phyloP scores from a whole-genome alignment of 192 early-diverging fungal genomes.

The Coemansia guatemalensis region DNA sequence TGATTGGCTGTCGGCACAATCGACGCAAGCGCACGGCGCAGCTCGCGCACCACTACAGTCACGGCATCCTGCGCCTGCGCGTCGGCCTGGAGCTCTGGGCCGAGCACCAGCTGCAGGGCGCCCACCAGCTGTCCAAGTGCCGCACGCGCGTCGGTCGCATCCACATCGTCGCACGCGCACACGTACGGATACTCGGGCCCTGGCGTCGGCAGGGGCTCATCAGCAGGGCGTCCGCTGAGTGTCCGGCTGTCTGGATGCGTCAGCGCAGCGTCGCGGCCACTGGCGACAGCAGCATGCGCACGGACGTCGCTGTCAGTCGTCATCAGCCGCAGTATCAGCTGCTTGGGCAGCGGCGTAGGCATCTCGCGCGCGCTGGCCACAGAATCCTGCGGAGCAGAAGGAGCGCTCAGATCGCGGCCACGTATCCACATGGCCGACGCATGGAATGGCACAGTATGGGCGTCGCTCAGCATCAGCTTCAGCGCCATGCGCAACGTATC shows the following conservation, averaged over 20 bases:
- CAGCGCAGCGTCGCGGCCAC: constrained; percentile 59
- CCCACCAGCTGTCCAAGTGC: constrained; percentile 84
- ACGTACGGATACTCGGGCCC: constrained; percentile 26
- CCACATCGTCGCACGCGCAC: constrained; percentile 60
- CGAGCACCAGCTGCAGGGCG: constrained; percentile 83
- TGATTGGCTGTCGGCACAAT: constrained; percentile 2
- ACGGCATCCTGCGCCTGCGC: constrained; percentile 75
- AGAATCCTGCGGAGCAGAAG: not conserved
- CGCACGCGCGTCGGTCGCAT: constrained; percentile 56
- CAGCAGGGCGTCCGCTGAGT: constrained; percentile 24
- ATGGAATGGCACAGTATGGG: constrained; percentile 64
- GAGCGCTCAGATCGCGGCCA: constrained; percentile 27
- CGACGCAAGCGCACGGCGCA: constrained; percentile 64
- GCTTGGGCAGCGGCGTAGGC: constrained; percentile 10
- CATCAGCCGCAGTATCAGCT: not conserved
- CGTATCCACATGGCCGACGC: constrained; percentile 40
- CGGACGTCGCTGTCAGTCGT: not conserved
- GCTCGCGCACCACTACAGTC: constrained; percentile 72
- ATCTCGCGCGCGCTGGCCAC: constrained; percentile 16
- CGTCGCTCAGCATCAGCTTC: constrained; percentile 87
- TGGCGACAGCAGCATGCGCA: constrained; percentile 30
- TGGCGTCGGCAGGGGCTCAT: constrained; percentile 8
- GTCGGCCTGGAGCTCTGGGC: constrained; percentile 84
- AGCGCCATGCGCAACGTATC: constrained; percentile 83
- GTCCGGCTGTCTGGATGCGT: constrained; percentile 56